Percentiles rank a stretch among this genome's conserved stretches.
Evolutionary conservation across 495 filamentous ascomycete species (phyloP).

Genomic region (Penicillium ucsense): DNA sequence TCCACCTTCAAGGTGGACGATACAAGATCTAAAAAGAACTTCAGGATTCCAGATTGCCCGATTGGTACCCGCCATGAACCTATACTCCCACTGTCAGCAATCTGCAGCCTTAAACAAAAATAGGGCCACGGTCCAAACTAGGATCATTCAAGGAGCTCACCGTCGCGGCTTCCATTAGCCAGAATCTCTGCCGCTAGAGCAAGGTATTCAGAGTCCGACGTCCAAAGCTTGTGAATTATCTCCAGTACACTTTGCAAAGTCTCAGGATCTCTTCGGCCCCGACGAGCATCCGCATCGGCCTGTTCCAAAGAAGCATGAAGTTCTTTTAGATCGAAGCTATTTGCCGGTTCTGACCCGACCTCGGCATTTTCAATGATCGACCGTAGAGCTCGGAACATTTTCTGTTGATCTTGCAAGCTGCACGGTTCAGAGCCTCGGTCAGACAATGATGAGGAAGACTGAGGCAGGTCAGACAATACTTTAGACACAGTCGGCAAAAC

Average conservation of each 20-base stretch:
- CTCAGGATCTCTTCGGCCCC: conserved; percentile 10
- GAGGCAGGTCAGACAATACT: conserved; percentile 16
- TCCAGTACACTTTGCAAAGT: conserved; percentile 15
- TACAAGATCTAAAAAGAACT: conserved; percentile 52
- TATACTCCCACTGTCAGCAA: conserved; percentile 14
- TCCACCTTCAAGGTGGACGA: conserved; percentile 27
- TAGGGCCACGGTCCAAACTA: not conserved
- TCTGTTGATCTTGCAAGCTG: conserved; percentile 14
- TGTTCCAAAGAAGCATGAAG: conserved; percentile 20
- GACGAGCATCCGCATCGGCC: conserved; percentile 14
- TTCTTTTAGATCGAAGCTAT: conserved; percentile 14
- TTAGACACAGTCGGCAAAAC: conserved; percentile 18
- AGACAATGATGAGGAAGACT: conserved; percentile 10
- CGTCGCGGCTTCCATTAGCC: conserved; percentile 57
- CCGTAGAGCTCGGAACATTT: conserved; percentile 21
- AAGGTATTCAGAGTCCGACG: conserved; percentile 32
- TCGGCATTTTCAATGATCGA: conserved; percentile 15
- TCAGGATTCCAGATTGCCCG: conserved; percentile 58
- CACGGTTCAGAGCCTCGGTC: conserved; percentile 5
- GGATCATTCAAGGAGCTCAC: conserved; percentile 32
- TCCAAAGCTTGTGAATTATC: conserved; percentile 28
- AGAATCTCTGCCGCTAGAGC: conserved; percentile 45
- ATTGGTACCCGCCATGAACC: conserved; percentile 54
- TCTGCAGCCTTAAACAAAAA: not conserved
- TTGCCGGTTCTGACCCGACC: conserved; percentile 6